Conservation (phyloP, 2,329 filamentous ascomycete genomes). For the Fusarium austroafricanum region DNA sequence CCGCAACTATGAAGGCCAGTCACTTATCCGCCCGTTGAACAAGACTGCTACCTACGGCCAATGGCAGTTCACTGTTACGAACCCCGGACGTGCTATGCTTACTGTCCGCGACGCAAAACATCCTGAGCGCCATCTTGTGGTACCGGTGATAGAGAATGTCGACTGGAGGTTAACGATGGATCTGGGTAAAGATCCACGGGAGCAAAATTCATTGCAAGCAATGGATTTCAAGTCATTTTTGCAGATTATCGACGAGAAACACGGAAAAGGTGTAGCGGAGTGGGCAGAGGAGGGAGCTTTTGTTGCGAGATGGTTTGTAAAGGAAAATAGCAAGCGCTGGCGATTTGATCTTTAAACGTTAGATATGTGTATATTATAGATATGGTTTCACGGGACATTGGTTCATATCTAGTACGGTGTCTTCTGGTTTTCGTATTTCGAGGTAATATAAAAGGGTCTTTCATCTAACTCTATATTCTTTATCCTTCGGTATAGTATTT, state of each 20-base stretch:
- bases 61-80: slow-evolving; percentile 51
- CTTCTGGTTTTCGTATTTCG: too few species aligned
- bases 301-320: slow-evolving; percentile 50
- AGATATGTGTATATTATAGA: too few species aligned
- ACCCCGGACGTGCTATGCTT: slow-evolving; percentile 51
- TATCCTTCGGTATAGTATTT: too few species aligned
- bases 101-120: slow-evolving; percentile 49
- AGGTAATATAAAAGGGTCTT: too few species aligned
- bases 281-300: slow-evolving; percentile 50
- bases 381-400: too few species aligned
- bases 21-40: slow-evolving; percentile 43
- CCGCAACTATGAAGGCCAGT: slow-evolving; percentile 50
- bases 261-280: slow-evolving; percentile 43
- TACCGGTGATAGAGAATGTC: slow-evolving; percentile 49
- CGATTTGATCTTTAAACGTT: slow-evolving; percentile 40
- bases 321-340: slow-evolving; percentile 51
- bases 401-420: too few species aligned
- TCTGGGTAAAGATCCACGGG: slow-evolving; percentile 42
- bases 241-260: slow-evolving; percentile 38
- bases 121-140: slow-evolving; percentile 47
- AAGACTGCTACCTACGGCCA: slow-evolving; percentile 38
- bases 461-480: too few species aligned
- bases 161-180: slow-evolving; percentile 49
- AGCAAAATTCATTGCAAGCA: slow-evolving; percentile 41
- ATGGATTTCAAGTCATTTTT: slow-evolving; percentile 44